Conservation (phyloP, 176 grass and related monocot genomes). For the Saccharum spontaneum region DNA sequence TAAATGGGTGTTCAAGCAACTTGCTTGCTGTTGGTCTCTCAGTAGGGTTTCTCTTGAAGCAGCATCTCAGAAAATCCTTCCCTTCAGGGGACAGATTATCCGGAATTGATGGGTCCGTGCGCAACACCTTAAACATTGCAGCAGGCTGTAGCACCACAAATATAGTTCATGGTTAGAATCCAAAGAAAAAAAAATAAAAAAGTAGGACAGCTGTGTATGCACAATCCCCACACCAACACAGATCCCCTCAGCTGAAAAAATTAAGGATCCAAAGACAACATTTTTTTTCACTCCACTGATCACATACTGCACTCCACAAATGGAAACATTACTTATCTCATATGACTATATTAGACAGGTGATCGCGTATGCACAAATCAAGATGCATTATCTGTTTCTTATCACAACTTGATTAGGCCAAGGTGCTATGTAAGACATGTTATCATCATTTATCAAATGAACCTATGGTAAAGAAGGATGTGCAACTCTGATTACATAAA, state of each 20-base stretch:
- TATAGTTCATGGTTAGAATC: constrained; percentile 33
- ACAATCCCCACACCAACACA: not conserved
- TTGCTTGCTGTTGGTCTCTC: constrained; percentile 65
- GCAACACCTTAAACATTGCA: constrained; percentile 91
- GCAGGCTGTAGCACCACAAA: constrained; percentile 56
- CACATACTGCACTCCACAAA: not conserved
- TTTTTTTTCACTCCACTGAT: not conserved
- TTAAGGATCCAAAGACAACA: not conserved
- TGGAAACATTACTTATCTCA: not conserved
- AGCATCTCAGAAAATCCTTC: constrained; percentile 77
- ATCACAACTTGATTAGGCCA: constrained; percentile 17
- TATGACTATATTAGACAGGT: not conserved
- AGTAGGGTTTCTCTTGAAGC: constrained; percentile 80
- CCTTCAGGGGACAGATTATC: constrained; percentile 71
- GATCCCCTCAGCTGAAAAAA: not conserved
- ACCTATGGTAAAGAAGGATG: not conserved
- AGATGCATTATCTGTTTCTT: constrained; percentile 18
- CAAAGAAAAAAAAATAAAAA: not conserved
- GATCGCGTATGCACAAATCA: not conserved
- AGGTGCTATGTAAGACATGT: not conserved
- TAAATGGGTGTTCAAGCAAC: constrained; percentile 71
- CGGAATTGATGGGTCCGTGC: constrained; percentile 60
- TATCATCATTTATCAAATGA: constrained; percentile 24
- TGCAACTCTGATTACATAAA: constrained; percentile 19
- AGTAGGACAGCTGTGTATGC: not conserved